These are phyloP conservation scores for Hypoxylon lienhwacheense DNA, from an alignment of 495 filamentous ascomycete genomes.

Conservation along the genomic window DNA sequence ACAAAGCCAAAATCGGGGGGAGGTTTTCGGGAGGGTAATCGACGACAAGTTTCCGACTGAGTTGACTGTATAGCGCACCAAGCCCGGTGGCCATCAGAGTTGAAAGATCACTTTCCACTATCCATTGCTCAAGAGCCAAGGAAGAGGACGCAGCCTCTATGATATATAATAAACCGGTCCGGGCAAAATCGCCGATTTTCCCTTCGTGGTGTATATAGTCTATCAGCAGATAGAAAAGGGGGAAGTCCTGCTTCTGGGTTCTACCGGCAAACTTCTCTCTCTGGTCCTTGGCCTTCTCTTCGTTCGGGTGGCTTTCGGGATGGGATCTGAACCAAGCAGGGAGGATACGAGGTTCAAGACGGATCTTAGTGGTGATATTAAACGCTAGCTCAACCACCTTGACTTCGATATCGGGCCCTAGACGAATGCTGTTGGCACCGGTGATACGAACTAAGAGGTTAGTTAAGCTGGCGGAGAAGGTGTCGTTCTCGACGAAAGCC, in stretches of 20 bases:
- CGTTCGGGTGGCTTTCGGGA: slow-evolving; percentile 37
- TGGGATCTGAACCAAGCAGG: slow-evolving; percentile 80
- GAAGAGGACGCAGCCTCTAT: slow-evolving; percentile 90
- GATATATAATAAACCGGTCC: slow-evolving; percentile 91
- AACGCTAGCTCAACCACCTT: slow-evolving; percentile 90
- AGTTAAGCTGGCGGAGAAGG: slow-evolving; percentile 82
- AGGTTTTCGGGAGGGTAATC: slow-evolving; percentile 64
- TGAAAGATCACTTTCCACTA: slow-evolving; percentile 94
- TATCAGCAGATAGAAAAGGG: slow-evolving; percentile 90
- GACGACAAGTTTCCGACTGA: slow-evolving; percentile 74
- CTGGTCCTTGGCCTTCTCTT: slow-evolving; percentile 50
- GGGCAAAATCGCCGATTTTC: slow-evolving; percentile 92
- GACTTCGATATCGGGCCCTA: slow-evolving; percentile 72
- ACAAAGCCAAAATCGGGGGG: slow-evolving; percentile 80
- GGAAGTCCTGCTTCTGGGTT: slow-evolving; percentile 91
- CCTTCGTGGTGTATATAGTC: slow-evolving; percentile 96
- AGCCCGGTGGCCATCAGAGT: slow-evolving; percentile 96
- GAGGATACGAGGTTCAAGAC: slow-evolving; percentile 80
- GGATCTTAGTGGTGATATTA: slow-evolving; percentile 91
- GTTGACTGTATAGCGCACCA: slow-evolving; percentile 93
- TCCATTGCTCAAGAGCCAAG: slow-evolving; percentile 83
- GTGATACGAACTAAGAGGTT: slow-evolving; percentile 72
- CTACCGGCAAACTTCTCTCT: slow-evolving; percentile 76
- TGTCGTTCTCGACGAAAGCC: slow-evolving; percentile 79
- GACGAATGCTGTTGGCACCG: slow-evolving; percentile 60